A percentile compares a stretch with the other conserved stretches of the same genome.
phyloP scores from a whole-genome alignment of 495 filamentous ascomycete species.

The Xylaria grammica region DNA sequence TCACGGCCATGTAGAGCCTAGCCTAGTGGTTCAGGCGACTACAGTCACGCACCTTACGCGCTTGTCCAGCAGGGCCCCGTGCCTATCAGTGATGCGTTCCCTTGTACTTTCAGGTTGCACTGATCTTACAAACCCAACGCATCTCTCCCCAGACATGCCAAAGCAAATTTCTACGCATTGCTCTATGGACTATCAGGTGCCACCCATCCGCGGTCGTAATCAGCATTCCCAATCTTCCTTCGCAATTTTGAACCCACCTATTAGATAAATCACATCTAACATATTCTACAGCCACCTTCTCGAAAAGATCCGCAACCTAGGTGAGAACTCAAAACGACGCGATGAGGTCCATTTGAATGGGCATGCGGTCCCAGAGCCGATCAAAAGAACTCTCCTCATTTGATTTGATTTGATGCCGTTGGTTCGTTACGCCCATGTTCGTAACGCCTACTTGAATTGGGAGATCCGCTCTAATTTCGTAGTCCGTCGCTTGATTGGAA shows the following conservation, averaged over 20 bases:
- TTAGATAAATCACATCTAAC: constrained; percentile 21
- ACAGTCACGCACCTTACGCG: neutral
- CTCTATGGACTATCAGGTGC: neutral
- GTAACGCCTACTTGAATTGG: neutral
- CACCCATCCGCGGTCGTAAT: neutral
- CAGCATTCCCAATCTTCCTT: neutral
- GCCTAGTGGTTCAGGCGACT: neutral
- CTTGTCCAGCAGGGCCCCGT: neutral
- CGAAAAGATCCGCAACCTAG: constrained; percentile 48
- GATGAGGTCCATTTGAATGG: constrained; percentile 33
- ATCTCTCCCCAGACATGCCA: neutral
- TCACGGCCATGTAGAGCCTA: constrained; percentile 14
- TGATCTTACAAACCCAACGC: neutral
- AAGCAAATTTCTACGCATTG: neutral
- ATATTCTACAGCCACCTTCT: constrained; percentile 44
- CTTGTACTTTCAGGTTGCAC: neutral
- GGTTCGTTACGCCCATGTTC: neutral
- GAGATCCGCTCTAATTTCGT: neutral
- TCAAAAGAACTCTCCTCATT: constrained; percentile 44
- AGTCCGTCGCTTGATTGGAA: neutral
- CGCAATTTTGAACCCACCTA: neutral
- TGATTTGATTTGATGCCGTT: constrained; percentile 17
- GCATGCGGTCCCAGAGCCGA: constrained; percentile 34
- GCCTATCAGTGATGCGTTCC: neutral
- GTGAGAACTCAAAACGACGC: constrained; percentile 36